A percentile compares a stretch with the other conserved stretches of the same genome.
Evolutionary conservation across 78 protist species (phyloP).

Genomic region (Diacronema lutheri): DNA sequence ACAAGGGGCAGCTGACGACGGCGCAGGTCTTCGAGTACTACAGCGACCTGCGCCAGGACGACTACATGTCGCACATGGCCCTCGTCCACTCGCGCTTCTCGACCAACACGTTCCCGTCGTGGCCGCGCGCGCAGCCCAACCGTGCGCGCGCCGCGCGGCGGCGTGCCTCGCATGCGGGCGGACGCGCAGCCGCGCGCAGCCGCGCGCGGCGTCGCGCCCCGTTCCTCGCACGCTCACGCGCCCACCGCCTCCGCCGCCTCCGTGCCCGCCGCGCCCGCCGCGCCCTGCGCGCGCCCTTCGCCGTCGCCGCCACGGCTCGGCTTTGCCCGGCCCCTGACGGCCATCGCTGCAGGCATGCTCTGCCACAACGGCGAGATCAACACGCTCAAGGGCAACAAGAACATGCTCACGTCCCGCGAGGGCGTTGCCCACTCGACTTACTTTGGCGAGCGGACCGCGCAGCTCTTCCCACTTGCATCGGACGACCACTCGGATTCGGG

Average conservation of each 20-base stretch:
- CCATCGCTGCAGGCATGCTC: too few species aligned
- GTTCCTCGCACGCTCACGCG: too few species aligned
- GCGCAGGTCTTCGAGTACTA: background rate
- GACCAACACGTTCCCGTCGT: slow-evolving; percentile 52
- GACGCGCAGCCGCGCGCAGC: too few species aligned
- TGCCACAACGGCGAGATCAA: slow-evolving; percentile 92
- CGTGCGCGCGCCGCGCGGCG: too few species aligned
- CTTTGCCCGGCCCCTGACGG: too few species aligned
- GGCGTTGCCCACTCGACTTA: background rate
- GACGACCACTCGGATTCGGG: slow-evolving; percentile 67
- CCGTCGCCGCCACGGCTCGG: too few species aligned
- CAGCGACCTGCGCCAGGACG: background rate
- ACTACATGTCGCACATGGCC: background rate
- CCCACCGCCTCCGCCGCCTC: too few species aligned
- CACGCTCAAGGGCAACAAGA: slow-evolving; percentile 74
- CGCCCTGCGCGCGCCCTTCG: too few species aligned
- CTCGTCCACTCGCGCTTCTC: slow-evolving; percentile 50
- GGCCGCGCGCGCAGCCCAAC: slow-evolving; percentile 63
- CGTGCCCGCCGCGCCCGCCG: too few species aligned
- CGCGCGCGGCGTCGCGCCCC: too few species aligned
- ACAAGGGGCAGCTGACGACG: slow-evolving; percentile 42
- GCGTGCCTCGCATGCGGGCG: too few species aligned
- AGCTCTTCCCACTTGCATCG: slow-evolving; percentile 24
- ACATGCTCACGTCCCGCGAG: slow-evolving; percentile 76
- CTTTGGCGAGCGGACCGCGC: background rate